Conservation (phyloP, 2,329 filamentous ascomycete genomes). For the Botrytis deweyae region DNA sequence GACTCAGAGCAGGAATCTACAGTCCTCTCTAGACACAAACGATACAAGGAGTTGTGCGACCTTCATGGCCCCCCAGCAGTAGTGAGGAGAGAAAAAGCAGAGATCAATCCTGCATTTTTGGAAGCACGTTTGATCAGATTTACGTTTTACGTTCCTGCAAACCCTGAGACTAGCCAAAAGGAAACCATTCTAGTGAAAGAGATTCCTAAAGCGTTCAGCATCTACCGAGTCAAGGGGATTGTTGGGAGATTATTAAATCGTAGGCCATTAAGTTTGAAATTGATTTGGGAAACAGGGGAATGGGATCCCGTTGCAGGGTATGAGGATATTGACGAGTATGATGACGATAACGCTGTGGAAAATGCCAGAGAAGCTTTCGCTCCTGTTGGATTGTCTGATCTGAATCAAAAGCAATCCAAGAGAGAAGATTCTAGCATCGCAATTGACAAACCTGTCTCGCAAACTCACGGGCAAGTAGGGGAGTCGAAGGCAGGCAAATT, state of each 20-base stretch:
- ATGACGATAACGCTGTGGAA: conserved; percentile 49
- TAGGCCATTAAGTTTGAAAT: conserved; percentile 59
- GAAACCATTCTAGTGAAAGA: conserved; percentile 34
- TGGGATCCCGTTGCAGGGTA: conserved; percentile 74
- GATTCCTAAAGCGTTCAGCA: conserved; percentile 74
- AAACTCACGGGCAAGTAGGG: background rate
- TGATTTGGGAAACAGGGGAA: conserved; percentile 90
- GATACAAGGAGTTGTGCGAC: conserved; percentile 72
- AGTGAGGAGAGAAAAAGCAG: conserved; percentile 46
- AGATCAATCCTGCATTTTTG: conserved; percentile 74
- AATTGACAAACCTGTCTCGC: background rate
- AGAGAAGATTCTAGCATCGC: background rate
- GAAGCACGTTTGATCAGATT: conserved; percentile 72
- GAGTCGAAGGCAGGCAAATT: conserved; percentile 51
- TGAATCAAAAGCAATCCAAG: conserved; percentile 33
- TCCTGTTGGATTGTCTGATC: conserved; percentile 17
- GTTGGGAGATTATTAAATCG: conserved; percentile 69
- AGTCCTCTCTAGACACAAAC: conserved; percentile 64
- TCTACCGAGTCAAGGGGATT: conserved; percentile 79
- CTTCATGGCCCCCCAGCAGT: conserved; percentile 72
- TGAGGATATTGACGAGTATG: conserved; percentile 56
- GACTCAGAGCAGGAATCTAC: conserved; percentile 52
- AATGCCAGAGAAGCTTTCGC: conserved; percentile 25
- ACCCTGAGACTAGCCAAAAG: conserved; percentile 24
- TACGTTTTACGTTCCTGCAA: conserved; percentile 49